These are phyloP conservation scores for Vicia sativa DNA, from an alignment of 306 rosid species.

Conservation along the genomic window DNA sequence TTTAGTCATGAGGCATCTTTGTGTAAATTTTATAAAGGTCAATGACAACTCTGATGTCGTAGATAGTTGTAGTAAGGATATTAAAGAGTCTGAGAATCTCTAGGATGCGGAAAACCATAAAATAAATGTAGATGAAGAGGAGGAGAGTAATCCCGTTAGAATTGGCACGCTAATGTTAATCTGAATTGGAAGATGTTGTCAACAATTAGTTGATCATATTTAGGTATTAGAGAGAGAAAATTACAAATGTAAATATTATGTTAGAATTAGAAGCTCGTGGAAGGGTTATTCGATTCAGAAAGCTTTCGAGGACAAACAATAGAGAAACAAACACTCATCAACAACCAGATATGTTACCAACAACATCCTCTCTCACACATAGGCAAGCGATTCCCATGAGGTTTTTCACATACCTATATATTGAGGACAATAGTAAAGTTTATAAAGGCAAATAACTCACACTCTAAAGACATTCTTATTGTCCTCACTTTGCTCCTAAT, in stretches of 20 bases:
- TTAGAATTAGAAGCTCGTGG: slow-evolving; percentile 30
- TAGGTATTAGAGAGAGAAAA: slow-evolving; percentile 5
- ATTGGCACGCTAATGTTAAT: too few relatives aligned
- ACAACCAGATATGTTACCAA: slow-evolving; percentile 90
- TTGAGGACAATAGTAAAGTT: slow-evolving; percentile 33
- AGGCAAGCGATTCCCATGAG: slow-evolving; percentile 85
- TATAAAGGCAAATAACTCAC: slow-evolving; percentile 20
- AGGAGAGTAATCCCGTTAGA: too few relatives aligned
- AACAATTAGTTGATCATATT: not conserved
- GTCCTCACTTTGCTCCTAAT: not conserved
- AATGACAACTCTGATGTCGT: too few relatives aligned
- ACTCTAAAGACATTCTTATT: not conserved
- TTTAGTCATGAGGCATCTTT: too few relatives aligned
- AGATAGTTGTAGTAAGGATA: too few relatives aligned
- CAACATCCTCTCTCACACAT: slow-evolving; percentile 89
- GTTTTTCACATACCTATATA: slow-evolving; percentile 73
- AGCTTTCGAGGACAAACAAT: not conserved
- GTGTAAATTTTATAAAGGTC: too few relatives aligned
- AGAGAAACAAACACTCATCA: slow-evolving; percentile 62
- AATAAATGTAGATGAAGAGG: too few relatives aligned
- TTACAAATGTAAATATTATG: not conserved
- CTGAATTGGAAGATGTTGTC: slow-evolving; percentile 24
- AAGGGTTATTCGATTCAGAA: too few relatives aligned
- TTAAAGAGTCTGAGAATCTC: too few relatives aligned
- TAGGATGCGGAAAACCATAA: too few relatives aligned